Base-by-base conservation (phyloP, 495 filamentous ascomycete genomes). In the Cenococcum geophilum region DNA sequence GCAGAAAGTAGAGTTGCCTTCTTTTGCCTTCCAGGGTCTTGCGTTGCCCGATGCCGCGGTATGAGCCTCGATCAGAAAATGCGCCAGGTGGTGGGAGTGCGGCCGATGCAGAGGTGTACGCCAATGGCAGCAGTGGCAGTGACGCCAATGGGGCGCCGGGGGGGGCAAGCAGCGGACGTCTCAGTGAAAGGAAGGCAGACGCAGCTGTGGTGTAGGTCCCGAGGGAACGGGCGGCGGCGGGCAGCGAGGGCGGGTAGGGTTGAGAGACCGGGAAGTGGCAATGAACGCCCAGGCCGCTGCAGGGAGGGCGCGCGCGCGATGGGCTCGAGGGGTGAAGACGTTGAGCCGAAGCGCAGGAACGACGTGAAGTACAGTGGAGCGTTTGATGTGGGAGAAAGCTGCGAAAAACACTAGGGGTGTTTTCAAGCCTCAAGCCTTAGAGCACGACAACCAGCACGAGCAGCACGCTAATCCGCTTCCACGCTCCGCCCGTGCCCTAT, bases 1-100 rank as follows among this genome's bases (percentile, higher is more conserved):
- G 27, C 53, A 56, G 53, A 43, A 37, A 14, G 18, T 16, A 52
- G 49, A 52, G 57, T 64, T 68, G 62, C 61, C 66, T 62, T 68
- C 61, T 64, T 66, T 57, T 63, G 56, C 60, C 64, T 63, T 57
- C 18, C 49, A 52, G 45, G 18, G 45, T 49, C 45, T 23, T 52
- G 18, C 49, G 14, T 25, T 42, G 48, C 42, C 53, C 47, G 43
- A 63, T 52, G 60, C 58, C 60, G 55, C 53, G 58, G 57, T 43
- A 22, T 20, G 58, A 61, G 20, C 32, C 16, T 50, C 51, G 59
- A 57, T 37, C 56, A 37, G 32, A 57, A 57, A 22, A 23, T 23
- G 49, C 49, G 49, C 21, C 49, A 52, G 32, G 53, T 48, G 43
- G 21, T 22, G 43, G 43, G 43, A n/a, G 43, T 9, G 43, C 21